Evolutionary conservation across 2,329 filamentous ascomycete species (phyloP).

Genomic region (Ramularia endophylla): DNA sequence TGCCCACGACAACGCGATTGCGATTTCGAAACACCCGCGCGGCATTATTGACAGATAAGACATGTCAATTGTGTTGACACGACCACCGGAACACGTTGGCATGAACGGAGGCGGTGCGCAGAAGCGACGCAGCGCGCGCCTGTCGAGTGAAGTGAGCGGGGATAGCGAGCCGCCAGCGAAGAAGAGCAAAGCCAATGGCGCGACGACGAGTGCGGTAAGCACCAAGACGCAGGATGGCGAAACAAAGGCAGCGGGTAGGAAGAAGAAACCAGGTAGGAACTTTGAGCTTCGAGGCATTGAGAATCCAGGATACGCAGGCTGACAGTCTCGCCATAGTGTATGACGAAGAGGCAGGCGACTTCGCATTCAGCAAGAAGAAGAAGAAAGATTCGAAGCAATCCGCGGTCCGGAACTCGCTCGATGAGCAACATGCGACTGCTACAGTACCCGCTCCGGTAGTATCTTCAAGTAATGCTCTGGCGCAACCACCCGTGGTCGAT

Average conservation of each 20-base stretch:
- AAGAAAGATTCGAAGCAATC: constrained; percentile 29
- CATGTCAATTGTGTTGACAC: constrained; percentile 34
- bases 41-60: constrained; percentile 2
- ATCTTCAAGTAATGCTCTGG: constrained; percentile 9
- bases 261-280: constrained; percentile 31
- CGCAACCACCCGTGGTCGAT: constrained; percentile 13
- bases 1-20: too few relatives aligned
- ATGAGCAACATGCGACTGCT: constrained; percentile 17
- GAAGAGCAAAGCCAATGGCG: constrained; percentile 35
- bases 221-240: constrained; percentile 30
- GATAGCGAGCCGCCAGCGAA: constrained; percentile 41
- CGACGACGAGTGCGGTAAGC: constrained; percentile 30
- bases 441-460: constrained; percentile 1
- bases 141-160: constrained; percentile 36
- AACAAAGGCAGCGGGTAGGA: constrained; percentile 30
- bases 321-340: constrained; percentile 19
- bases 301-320: constrained; percentile 4
- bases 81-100: constrained; percentile 41
- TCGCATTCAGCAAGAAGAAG: constrained; percentile 41
- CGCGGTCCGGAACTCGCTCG: constrained; percentile 14
- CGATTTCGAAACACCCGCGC: too few relatives aligned
- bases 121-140: constrained; percentile 43
- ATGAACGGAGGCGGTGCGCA: constrained; percentile 44
- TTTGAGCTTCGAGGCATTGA: constrained; percentile 6
- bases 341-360: constrained; percentile 44